Conservation (phyloP, 148 eudicot species). For the Selenicereus undatus region DNA sequence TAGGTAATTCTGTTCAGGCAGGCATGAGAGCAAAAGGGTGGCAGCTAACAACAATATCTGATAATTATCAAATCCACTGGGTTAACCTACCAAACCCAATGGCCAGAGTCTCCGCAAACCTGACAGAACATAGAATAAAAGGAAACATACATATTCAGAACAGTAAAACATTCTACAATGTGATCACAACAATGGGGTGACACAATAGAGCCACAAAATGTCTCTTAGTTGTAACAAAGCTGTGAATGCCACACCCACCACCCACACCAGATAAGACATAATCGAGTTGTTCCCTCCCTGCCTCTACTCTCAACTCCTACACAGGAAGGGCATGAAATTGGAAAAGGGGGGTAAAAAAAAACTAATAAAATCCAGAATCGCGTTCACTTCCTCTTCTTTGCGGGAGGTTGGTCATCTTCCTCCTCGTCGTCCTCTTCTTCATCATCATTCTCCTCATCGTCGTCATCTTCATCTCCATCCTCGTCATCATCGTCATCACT, state of each 20-base stretch:
- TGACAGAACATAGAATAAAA: not conserved
- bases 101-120: not conserved
- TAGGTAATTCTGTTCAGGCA: no score
- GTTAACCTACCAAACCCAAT: no score
- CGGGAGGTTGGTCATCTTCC: conserved; percentile 50
- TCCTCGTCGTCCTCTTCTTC: conserved; percentile 43
- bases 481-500: conserved; percentile 43
- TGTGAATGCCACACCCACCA: conserved; percentile 16
- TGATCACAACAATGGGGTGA: conserved; percentile 15
- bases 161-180: conserved; percentile 17
- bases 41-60: no score
- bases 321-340: not conserved
- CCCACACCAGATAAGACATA: conserved; percentile 2
- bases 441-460: conserved; percentile 27
- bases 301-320: conserved; percentile 23
- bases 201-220: conserved; percentile 11
- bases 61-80: no score
- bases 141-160: conserved; percentile 4
- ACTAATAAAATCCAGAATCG: conserved; percentile 9
- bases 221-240: not conserved
- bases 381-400: conserved; percentile 47
- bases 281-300: not conserved
- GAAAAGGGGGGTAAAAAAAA: not conserved
- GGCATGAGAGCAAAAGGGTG: no score
- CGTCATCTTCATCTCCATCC: conserved; percentile 30